Percentiles rank a stretch among this genome's conserved stretches.
These are phyloP conservation scores for Tubosaeta sp. DNA, from an alignment of 768 basidiomycete genomes.

Conservation along the genomic window DNA sequence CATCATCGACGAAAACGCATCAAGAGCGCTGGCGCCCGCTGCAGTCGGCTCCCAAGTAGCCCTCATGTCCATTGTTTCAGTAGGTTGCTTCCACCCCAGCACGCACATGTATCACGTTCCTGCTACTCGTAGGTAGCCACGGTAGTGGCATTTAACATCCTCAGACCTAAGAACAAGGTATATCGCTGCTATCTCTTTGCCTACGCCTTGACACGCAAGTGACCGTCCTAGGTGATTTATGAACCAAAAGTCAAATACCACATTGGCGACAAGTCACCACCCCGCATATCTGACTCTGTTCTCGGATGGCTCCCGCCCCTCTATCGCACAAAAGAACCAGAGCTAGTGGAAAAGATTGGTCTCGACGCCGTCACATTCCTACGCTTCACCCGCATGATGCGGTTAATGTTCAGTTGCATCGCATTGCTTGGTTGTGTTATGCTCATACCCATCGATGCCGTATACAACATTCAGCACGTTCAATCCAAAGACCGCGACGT, in stretches of 20 bases:
- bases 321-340: constrained; percentile 78
- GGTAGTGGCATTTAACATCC: constrained; percentile 71
- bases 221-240: constrained; percentile 63
- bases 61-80: constrained; percentile 70
- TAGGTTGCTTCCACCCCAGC: constrained; percentile 34
- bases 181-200: constrained; percentile 4
- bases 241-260: constrained; percentile 95
- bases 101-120: constrained; percentile 3
- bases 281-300: constrained; percentile 75
- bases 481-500: constrained; percentile 46
- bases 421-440: constrained; percentile 62
- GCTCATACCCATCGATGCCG: constrained; percentile 82
- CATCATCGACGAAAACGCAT: constrained; percentile 31
- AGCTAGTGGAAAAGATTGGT: constrained; percentile 82
- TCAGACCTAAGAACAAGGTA: constrained; percentile 89
- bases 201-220: not conserved
- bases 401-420: constrained; percentile 63
- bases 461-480: constrained; percentile 76
- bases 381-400: constrained; percentile 84
- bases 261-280: constrained; percentile 69
- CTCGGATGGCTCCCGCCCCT: constrained; percentile 91
- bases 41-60: constrained; percentile 77
- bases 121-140: constrained; percentile 49
- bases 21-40: constrained; percentile 71
- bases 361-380: constrained; percentile 92